Percentiles rank a stretch among this genome's conserved stretches.
These are phyloP conservation scores for Bacidia rubella DNA, from an alignment of 495 filamentous ascomycete genomes.

Conservation along the genomic window DNA sequence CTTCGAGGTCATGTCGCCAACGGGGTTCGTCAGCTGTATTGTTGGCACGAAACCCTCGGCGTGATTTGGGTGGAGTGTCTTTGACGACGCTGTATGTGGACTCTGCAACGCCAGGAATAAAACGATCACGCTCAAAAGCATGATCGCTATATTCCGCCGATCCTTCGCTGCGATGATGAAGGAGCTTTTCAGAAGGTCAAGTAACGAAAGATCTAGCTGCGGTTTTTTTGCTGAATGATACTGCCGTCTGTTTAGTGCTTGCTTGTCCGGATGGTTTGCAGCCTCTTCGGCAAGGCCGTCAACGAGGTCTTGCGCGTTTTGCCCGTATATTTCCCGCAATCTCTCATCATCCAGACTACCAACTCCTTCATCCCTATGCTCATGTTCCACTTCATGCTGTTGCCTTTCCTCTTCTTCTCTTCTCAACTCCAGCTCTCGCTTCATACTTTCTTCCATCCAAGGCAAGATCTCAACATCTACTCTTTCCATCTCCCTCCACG, in stretches of 20 bases:
- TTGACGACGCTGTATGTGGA: neutral
- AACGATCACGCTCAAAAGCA: constrained; percentile 45
- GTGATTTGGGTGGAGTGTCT: neutral
- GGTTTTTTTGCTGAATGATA: neutral
- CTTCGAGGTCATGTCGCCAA: neutral
- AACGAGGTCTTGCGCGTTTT: constrained; percentile 20
- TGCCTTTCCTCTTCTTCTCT: constrained; percentile 30
- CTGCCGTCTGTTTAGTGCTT: constrained; percentile 35
- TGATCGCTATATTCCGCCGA: constrained; percentile 55
- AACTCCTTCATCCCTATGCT: constrained; percentile 44
- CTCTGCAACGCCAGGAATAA: constrained; percentile 35
- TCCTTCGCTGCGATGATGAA: constrained; percentile 54
- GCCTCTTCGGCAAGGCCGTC: constrained; percentile 22
- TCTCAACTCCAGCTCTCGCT: constrained; percentile 31
- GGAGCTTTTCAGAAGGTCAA: constrained; percentile 53
- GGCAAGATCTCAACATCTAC: constrained; percentile 87
- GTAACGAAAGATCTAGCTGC: constrained; percentile 24
- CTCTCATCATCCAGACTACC: constrained; percentile 33
- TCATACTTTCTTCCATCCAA: constrained; percentile 43
- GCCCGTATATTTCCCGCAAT: constrained; percentile 40
- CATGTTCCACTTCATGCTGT: constrained; percentile 11
- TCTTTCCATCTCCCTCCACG: constrained; percentile 94
- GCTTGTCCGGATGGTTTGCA: constrained; percentile 39
- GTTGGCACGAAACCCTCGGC: neutral
- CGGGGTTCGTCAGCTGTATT: neutral